Percentiles rank a stretch among this genome's conserved stretches.
Conservation (phyloP, 805 yeast genomes). For the Ogataea methylovora region DNA sequence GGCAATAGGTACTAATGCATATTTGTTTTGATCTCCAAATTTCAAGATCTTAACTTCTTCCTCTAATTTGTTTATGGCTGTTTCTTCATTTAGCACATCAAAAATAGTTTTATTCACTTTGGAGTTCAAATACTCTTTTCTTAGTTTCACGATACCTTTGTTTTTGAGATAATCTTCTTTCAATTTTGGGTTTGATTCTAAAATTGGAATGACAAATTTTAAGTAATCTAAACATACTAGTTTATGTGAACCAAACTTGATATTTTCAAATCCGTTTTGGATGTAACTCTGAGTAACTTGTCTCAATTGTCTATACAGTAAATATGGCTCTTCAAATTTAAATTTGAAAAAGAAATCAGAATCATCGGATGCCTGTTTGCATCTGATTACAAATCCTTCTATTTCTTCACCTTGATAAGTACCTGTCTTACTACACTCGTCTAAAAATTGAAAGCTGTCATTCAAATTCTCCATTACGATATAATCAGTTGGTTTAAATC, state of each 20-base stretch:
- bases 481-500: conserved; percentile 56
- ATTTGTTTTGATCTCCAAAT: conserved; percentile 31
- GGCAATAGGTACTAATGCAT: conserved; percentile 73
- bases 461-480: conserved; percentile 30
- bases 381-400: conserved; percentile 91
- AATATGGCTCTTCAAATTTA: conserved; percentile 92
- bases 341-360: conserved; percentile 76
- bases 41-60: conserved; percentile 16
- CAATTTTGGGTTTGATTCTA: conserved; percentile 41
- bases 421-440: conserved; percentile 56
- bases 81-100: conserved; percentile 35
- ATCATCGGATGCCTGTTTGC: conserved; percentile 21
- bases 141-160: conserved; percentile 65
- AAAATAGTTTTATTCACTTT: neutral
- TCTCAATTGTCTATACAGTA: conserved; percentile 84
- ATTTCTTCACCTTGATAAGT: conserved; percentile 62
- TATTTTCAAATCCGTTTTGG: conserved; percentile 26
- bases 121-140: conserved; percentile 55
- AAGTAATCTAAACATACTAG: conserved; percentile 61
- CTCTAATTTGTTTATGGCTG: conserved; percentile 23
- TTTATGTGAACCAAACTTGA: conserved; percentile 40
- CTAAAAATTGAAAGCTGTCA: conserved; percentile 43
- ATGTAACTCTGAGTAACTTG: conserved; percentile 69
- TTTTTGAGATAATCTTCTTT: conserved; percentile 42
- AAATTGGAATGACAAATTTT: conserved; percentile 51